Evolutionary conservation across 768 basidiomycete species (phyloP), one percentile per base, ranked within the genome.

Genomic region (Mycena albidolilacea): DNA sequence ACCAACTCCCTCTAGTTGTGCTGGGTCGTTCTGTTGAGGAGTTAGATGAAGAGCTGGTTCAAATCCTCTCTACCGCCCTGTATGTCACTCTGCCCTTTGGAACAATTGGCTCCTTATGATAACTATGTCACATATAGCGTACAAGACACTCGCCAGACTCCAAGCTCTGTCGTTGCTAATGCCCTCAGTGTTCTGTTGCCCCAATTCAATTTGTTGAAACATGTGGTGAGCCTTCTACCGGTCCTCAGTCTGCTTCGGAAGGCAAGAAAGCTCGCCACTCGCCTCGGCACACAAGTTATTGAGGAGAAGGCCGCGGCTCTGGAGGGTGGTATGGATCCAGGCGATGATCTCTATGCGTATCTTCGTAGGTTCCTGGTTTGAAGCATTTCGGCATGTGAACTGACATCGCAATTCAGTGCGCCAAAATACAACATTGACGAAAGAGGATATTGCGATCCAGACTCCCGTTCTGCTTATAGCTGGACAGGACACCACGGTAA

Each of bases 161-260:
- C 54, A 35, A 19, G 4, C 54, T 55, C 54, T 30, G 54, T 55
- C 23, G 35, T 55, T 55, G 54, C 14, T 35, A 55, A 55, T 55
- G 54, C 54, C 12, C 54, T 55, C 54, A 19, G 54, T 55, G 54
- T 23, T 35, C 54, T 55, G 54, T 35, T 35, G 30, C 54, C 54
- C 54, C 54, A 55, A 55, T 35, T 55, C 54, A 35, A 35, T 55
- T 55, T 55, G 54, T 55, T 55, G 54, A 55, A 55, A 55, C 54
- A 55, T 55, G 54, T 35, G 5, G 54, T 55, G 54, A 55, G 30
- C 54, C 12, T 55, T 11, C 54, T 55, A 30, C 54, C 54, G 17
- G 30, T 55, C 54, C 6, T 55, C 54, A 12, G 21, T 55, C 54
- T 55, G 17, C 54, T 55, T 55, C 54, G 54, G 23, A 55, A 55